phyloP scores from a whole-genome alignment of 2,329 filamentous ascomycete genomes.

The Polytolypa hystricis region DNA sequence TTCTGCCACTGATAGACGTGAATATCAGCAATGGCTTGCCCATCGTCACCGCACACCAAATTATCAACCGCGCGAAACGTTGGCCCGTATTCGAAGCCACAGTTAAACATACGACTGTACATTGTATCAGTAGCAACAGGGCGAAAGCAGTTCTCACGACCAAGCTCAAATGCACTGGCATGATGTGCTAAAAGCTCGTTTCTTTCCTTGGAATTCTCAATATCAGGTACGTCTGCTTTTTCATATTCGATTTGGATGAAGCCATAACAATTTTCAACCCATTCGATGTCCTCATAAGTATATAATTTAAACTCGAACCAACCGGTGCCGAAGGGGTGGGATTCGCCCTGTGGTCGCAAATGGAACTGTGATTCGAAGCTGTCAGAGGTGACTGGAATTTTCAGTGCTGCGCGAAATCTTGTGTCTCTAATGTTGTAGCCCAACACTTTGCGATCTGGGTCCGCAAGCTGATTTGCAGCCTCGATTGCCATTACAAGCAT shows the following conservation, averaged over 20 bases:
- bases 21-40: background rate
- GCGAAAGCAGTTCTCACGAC: too few species aligned
- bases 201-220: background rate
- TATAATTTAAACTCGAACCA: background rate
- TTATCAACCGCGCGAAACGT: background rate
- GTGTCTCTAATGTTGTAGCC: conserved; percentile 6
- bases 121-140: conserved; percentile 20
- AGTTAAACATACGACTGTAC: conserved; percentile 17
- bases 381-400: background rate
- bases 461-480: conserved; percentile 13
- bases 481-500: conserved; percentile 17
- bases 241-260: background rate
- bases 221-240: background rate
- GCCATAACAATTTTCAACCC: background rate
- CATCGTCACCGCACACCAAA: background rate
- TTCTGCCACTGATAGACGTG: background rate
- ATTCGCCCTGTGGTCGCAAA: background rate
- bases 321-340: background rate
- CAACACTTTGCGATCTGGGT: conserved; percentile 6
- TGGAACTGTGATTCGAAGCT: background rate
- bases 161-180: background rate
- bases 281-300: background rate
- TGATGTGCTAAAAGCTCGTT: background rate
- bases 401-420: background rate
- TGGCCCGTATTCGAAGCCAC: conserved; percentile 2